Evolutionary conservation across 2,329 filamentous ascomycete genomes (phyloP).

Genomic region (Lachnellula cervina): DNA sequence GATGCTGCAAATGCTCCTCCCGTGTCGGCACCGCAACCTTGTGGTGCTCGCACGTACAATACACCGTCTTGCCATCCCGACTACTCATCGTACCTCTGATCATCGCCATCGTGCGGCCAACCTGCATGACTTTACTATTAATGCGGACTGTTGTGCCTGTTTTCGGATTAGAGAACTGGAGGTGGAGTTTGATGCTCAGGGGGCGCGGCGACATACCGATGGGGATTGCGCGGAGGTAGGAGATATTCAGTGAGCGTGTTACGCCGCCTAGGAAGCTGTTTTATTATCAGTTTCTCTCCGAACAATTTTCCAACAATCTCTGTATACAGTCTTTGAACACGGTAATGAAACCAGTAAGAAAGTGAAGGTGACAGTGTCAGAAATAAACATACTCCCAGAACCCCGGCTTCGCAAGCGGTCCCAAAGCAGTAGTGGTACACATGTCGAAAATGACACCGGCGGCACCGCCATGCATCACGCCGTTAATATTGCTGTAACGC

Average conservation of each 20-base stretch:
- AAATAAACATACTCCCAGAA: constrained; percentile 41
- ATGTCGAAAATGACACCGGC: constrained; percentile 52
- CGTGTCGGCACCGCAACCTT: constrained; percentile 43
- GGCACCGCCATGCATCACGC: constrained; percentile 49
- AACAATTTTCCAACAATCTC: not conserved
- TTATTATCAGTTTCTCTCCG: not conserved
- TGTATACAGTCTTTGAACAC: not conserved
- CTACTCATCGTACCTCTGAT: constrained; percentile 46
- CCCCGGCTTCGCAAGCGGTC: constrained; percentile 42
- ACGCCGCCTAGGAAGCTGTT: constrained; percentile 44
- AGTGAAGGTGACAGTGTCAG: not conserved
- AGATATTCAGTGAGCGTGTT: constrained; percentile 45
- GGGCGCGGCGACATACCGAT: constrained; percentile 31
- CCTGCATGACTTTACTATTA: constrained; percentile 39
- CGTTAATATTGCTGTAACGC: constrained; percentile 42
- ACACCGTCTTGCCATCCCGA: constrained; percentile 42
- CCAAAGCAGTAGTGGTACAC: constrained; percentile 45
- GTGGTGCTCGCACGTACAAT: constrained; percentile 48
- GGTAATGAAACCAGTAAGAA: no score
- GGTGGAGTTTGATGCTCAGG: not conserved
- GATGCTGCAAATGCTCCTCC: constrained; percentile 35
- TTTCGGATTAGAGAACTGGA: not conserved
- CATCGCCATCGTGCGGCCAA: constrained; percentile 48
- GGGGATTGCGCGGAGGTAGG: constrained; percentile 45
- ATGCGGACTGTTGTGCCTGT: constrained; percentile 39